phyloP scores from a whole-genome alignment of 1,139 yeast genomes.

The Zygoascus meyerae region DNA sequence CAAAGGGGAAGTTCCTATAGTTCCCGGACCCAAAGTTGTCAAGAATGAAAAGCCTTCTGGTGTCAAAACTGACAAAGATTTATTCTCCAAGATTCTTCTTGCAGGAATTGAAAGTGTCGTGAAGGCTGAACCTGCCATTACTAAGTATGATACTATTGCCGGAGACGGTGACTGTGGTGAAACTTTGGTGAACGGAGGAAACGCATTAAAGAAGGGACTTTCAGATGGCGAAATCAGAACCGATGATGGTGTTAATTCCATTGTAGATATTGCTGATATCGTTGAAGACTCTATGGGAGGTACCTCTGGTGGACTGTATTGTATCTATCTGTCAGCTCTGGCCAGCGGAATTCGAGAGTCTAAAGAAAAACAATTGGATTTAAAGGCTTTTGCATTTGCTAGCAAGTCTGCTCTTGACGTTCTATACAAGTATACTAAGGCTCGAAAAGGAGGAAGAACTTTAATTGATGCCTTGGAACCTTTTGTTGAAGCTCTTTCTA shows the following conservation, averaged over 20 bases:
- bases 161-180: constrained; percentile 99
- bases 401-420: constrained; percentile 52
- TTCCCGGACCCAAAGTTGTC: constrained; percentile 22
- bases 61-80: constrained; percentile 40
- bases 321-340: constrained; percentile 70
- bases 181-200: constrained; percentile 77
- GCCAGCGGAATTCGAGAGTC: constrained; percentile 44
- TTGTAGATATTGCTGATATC: constrained; percentile 60
- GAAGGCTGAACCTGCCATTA: constrained; percentile 69
- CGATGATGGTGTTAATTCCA: constrained; percentile 48
- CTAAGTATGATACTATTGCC: constrained; percentile 78
- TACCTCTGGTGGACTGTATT: constrained; percentile 89
- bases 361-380: constrained; percentile 29
- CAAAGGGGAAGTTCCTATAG: constrained; percentile 38
- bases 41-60: constrained; percentile 25
- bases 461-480: constrained; percentile 85
- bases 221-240: constrained; percentile 40
- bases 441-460: constrained; percentile 86
- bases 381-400: constrained; percentile 39
- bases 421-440: constrained; percentile 75
- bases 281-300: constrained; percentile 95
- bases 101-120: constrained; percentile 48
- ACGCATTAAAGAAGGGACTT: constrained; percentile 52
- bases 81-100: constrained; percentile 39
- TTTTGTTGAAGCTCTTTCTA: constrained; percentile 57